These are phyloP conservation scores for Colletotrichum sp. DNA, from an alignment of 2,329 filamentous ascomycete genomes.

Conservation along the genomic window DNA sequence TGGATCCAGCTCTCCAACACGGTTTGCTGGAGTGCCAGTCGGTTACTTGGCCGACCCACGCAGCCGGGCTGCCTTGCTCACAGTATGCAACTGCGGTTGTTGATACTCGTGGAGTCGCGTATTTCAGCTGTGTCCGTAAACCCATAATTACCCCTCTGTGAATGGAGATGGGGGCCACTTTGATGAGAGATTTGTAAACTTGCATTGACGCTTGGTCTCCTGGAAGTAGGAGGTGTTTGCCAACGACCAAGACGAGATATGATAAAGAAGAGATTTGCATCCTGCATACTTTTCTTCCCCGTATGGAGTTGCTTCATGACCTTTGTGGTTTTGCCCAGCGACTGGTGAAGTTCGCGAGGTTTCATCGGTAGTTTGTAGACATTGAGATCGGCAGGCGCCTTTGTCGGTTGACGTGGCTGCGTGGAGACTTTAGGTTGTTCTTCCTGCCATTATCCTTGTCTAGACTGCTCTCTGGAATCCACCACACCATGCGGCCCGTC, in stretches of 20 bases:
- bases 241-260: not conserved
- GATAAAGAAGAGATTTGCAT: not conserved
- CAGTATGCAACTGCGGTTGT: not conserved
- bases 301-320: not conserved
- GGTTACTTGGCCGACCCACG: not conserved
- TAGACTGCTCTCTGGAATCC: not conserved
- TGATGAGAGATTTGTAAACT: not conserved
- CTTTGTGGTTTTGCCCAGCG: not conserved
- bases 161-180: not conserved
- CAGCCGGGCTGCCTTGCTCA: not conserved
- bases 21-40: not conserved
- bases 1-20: not conserved
- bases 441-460: not conserved
- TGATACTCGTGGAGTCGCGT: not conserved
- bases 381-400: conserved; percentile 8
- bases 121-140: not conserved
- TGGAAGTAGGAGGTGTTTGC: not conserved
- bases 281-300: not conserved
- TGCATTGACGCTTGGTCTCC: not conserved
- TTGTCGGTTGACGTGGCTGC: conserved; percentile 6
- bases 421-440: not conserved
- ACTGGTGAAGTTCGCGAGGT: not conserved
- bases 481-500: not conserved
- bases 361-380: not conserved
- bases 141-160: not conserved